Percentiles rank a stretch among this genome's conserved stretches.
phyloP scores from a whole-genome alignment of 1,284 basidiomycete genomes.

The Austroboletus novae-zelandiae region DNA sequence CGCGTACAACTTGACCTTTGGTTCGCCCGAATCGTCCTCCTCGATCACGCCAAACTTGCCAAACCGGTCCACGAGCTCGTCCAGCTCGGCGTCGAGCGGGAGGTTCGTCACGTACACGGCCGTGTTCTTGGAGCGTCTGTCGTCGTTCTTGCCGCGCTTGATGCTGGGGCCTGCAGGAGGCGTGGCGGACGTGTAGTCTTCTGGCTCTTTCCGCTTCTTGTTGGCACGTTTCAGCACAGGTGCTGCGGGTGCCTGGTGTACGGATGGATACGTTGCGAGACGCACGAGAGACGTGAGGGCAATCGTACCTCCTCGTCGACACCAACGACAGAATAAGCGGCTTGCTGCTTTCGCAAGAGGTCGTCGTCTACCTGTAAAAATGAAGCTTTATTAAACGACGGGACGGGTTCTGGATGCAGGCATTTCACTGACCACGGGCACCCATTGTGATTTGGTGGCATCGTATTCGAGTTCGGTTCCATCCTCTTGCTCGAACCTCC shows the following conservation, averaged over 20 bases:
- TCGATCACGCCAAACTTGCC: conserved; percentile 90
- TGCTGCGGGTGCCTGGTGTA: conserved; percentile 72
- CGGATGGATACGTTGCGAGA: conserved; percentile 21
- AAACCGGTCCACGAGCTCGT: conserved; percentile 82
- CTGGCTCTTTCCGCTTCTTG: conserved; percentile 80
- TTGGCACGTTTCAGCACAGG: conserved; percentile 76
- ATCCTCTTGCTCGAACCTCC: conserved; percentile 88
- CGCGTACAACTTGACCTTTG: conserved; percentile 93
- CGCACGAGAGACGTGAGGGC: conserved; percentile 20
- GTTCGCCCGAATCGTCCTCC: conserved; percentile 84
- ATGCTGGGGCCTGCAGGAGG: conserved; percentile 48
- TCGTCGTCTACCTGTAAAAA: conserved; percentile 74
- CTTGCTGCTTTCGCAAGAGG: conserved; percentile 82
- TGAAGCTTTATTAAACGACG: neutral
- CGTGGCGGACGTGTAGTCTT: conserved; percentile 70
- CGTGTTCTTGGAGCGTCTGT: conserved; percentile 79
- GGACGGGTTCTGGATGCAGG: neutral
- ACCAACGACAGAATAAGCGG: conserved; percentile 85
- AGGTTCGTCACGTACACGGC: conserved; percentile 90
- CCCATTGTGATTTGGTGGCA: conserved; percentile 69
- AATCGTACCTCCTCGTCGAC: conserved; percentile 84
- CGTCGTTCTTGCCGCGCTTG: conserved; percentile 63
- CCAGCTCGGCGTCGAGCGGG: conserved; percentile 72
- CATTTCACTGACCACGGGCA: conserved; percentile 66
- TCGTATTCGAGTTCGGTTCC: conserved; percentile 91